Conservation (phyloP, 371 early-diverging fungal genomes). For the Saksenaea oblongispora region DNA sequence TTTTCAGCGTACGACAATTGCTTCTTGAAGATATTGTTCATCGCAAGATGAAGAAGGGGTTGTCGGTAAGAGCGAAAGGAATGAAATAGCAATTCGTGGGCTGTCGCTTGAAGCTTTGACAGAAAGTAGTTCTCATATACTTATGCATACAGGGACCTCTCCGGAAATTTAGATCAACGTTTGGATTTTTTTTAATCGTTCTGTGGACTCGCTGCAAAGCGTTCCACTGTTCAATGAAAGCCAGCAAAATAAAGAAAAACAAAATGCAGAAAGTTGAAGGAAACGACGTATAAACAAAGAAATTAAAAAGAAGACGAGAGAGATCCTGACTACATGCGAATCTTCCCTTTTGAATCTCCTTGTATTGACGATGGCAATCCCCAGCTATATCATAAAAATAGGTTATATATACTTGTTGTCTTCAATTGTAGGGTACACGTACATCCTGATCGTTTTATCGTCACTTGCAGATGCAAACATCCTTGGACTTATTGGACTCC, state of each 20-base stretch:
- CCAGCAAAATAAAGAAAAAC: background rate
- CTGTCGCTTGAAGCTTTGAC: too few species aligned
- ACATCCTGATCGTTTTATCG: constrained; percentile 91
- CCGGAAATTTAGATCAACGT: too few species aligned
- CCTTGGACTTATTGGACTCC: constrained; percentile 69
- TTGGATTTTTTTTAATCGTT: too few species aligned
- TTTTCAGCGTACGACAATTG: too few species aligned
- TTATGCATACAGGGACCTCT: too few species aligned
- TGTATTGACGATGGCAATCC: background rate
- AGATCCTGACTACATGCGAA: background rate
- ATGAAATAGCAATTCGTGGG: too few species aligned
- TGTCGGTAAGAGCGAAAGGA: too few species aligned
- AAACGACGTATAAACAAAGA: constrained; percentile 1
- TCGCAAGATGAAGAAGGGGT: too few species aligned
- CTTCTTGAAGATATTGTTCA: too few species aligned
- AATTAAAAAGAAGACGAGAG: background rate
- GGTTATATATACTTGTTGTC: background rate
- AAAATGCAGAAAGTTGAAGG: background rate
- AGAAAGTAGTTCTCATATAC: too few species aligned
- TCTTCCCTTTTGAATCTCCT: background rate
- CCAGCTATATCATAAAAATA: background rate
- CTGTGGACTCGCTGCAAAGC: too few species aligned
- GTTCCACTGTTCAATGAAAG: background rate
- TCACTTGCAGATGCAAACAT: constrained; percentile 94
- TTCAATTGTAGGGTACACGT: constrained; percentile 35